phyloP scores from a whole-genome alignment of 2,329 filamentous ascomycete species.

The Fusarium clavum region DNA sequence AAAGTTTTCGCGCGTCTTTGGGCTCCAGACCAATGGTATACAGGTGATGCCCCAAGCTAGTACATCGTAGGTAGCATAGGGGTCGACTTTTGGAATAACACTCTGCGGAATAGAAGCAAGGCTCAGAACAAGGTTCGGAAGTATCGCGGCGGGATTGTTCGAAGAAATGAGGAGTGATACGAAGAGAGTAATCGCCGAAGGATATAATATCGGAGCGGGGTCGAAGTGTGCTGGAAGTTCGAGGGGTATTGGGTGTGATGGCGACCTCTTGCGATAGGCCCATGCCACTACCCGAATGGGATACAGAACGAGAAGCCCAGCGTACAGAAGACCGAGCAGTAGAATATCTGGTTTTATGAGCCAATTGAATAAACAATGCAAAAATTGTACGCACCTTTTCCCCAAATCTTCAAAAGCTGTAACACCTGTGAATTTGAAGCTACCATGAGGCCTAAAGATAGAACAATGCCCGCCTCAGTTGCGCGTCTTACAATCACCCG shows the following conservation, averaged over 20 bases:
- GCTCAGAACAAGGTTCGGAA: conserved; percentile 85
- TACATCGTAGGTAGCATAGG: conserved; percentile 68
- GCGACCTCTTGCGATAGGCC: conserved; percentile 56
- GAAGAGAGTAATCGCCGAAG: conserved; percentile 78
- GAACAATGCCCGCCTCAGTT: conserved; percentile 65
- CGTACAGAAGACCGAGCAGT: conserved; percentile 52
- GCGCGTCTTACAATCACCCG: conserved; percentile 65
- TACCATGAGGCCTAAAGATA: conserved; percentile 61
- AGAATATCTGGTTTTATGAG: conserved; percentile 56
- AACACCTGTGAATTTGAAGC: conserved; percentile 60
- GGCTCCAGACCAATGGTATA: conserved; percentile 67
- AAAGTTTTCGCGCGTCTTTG: conserved; percentile 26
- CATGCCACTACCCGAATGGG: conserved; percentile 68
- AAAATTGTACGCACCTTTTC: conserved; percentile 56
- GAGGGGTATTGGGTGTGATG: conserved; percentile 57
- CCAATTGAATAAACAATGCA: neutral
- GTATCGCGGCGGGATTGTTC: conserved; percentile 69
- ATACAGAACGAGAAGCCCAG: conserved; percentile 63
- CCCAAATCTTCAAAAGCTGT: conserved; percentile 60
- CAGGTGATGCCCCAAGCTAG: conserved; percentile 85
- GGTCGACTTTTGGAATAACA: conserved; percentile 74
- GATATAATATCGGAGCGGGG: conserved; percentile 91
- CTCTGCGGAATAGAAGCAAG: conserved; percentile 80
- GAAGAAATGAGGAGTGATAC: conserved; percentile 79
- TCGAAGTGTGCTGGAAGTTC: conserved; percentile 83